Evolutionary conservation across 1,139 yeast genomes (phyloP), one percentile per base, ranked within the genome.

Genomic region (Taphrina sp.): DNA sequence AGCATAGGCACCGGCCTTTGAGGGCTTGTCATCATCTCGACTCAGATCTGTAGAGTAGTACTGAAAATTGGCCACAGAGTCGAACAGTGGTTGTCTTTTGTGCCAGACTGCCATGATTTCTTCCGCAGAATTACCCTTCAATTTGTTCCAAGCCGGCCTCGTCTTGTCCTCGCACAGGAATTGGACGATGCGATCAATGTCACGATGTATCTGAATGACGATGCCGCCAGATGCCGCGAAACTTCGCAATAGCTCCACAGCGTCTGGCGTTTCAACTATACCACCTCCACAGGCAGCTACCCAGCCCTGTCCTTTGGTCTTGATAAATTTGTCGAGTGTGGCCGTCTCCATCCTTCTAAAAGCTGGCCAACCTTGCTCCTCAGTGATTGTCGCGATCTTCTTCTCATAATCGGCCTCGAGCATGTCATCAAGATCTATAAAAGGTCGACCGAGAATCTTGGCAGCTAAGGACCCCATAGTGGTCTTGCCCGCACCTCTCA

Each of bases 401-500:
- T 70, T 71, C 8, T 78, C 76, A 43, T 74, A 69, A 58, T 74
- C 73, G 51, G 74, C 72, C 65, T 85, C 96, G 58, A 92, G 78
- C 42, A 77, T 75, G 20, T 76, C 74, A 68, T 94, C 99, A 62
- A 90, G 73, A 66, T 94, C 99, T 41, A 88, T 69, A 58, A 85
- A 77, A 58, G 80, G 76, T 73, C 85, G 83, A 10, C 89, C 92
- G 58, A 88, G 73, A 41, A 79, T 76, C 24, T 78, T 70, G 3
- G 96, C 85, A 64, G 87, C 80, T 85, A 95, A 85, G 62, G 78
- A 76, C 33, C 96, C 85, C 65, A 89, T 76, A 0, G 95, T 85
- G 3, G 95, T 79, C 70, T 94, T 94, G 20, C 99, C 99, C 29
- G 96, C 95, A 29, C 96, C 99, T 69, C 98, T 80, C 99, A 92